Percentiles rank a stretch among this genome's conserved stretches.
Conservation (phyloP, 1,284 basidiomycete genomes). For the Malassezia globosa region DNA sequence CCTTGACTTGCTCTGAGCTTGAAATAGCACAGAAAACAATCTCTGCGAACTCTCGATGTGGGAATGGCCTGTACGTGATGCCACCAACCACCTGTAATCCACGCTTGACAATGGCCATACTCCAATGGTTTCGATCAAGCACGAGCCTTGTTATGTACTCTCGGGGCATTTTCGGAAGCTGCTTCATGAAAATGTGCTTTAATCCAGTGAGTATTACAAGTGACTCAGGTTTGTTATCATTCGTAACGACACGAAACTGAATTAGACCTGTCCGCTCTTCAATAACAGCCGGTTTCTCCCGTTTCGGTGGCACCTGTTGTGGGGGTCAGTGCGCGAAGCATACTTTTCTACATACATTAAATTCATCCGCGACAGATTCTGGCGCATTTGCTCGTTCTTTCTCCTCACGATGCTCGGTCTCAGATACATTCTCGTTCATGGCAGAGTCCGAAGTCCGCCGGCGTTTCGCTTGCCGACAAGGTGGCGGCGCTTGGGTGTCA, state of each 20-base stretch:
- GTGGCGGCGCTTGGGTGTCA: too few species aligned
- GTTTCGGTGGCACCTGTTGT: constrained; percentile 20
- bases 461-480: constrained; percentile 1
- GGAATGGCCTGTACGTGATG: constrained; percentile 92
- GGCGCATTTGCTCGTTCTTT: neutral
- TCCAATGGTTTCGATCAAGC: constrained; percentile 79
- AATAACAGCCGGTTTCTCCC: constrained; percentile 56
- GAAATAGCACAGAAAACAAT: constrained; percentile 98
- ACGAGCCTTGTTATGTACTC: constrained; percentile 96
- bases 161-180: constrained; percentile 96
- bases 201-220: constrained; percentile 80
- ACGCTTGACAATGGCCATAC: constrained; percentile 85
- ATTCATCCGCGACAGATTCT: neutral
- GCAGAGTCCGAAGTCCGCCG: neutral
- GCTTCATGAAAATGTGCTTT: constrained; percentile 93
- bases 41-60: constrained; percentile 86
- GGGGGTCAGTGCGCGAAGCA: neutral
- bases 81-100: constrained; percentile 94
- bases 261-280: constrained; percentile 79
- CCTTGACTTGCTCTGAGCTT: constrained; percentile 93
- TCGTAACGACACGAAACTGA: constrained; percentile 71
- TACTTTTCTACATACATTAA: constrained; percentile 1
- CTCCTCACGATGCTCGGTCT: neutral
- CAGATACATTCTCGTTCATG: neutral
- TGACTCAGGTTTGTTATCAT: constrained; percentile 59